These are phyloP conservation scores for Penicillium sp. DNA, from an alignment of 2,329 filamentous ascomycete species.

Conservation along the genomic window DNA sequence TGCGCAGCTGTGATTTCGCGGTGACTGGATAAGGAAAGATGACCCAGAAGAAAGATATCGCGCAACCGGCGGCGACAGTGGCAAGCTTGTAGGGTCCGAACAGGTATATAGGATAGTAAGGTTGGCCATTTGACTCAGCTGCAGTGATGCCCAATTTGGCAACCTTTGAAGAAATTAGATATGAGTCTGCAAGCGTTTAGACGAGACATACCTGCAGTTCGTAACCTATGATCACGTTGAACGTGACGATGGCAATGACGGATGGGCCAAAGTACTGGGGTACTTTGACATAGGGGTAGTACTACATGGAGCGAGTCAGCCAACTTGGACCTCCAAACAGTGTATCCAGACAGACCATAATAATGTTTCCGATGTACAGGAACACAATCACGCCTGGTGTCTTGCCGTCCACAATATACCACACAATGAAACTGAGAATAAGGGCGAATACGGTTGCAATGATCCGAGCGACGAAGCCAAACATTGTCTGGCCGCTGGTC, in stretches of 20 bases:
- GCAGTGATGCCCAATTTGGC: constrained; percentile 51
- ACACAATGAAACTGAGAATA: constrained; percentile 62
- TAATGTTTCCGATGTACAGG: constrained; percentile 65
- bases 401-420: constrained; percentile 69
- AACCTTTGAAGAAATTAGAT: constrained; percentile 40
- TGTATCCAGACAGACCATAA: constrained; percentile 41
- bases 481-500: constrained; percentile 67
- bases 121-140: constrained; percentile 62
- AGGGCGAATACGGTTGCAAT: constrained; percentile 65
- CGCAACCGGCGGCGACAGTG: constrained; percentile 65
- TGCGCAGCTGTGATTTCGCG: constrained; percentile 67
- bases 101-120: constrained; percentile 68
- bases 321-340: too few species aligned
- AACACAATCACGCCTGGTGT: constrained; percentile 67
- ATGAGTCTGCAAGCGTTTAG: too few species aligned
- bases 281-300: constrained; percentile 69
- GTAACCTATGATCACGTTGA: constrained; percentile 68
- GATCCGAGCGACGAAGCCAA: constrained; percentile 67
- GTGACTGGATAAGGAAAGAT: constrained; percentile 72
- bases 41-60: constrained; percentile 74
- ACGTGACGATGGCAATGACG: constrained; percentile 61
- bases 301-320: constrained; percentile 25
- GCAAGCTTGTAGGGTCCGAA: constrained; percentile 71
- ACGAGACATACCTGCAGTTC: constrained; percentile 58
- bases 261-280: constrained; percentile 63